Evolutionary conservation across 352 stramenopile species (phyloP).

Genomic region (Globisporangium abappressorium): DNA sequence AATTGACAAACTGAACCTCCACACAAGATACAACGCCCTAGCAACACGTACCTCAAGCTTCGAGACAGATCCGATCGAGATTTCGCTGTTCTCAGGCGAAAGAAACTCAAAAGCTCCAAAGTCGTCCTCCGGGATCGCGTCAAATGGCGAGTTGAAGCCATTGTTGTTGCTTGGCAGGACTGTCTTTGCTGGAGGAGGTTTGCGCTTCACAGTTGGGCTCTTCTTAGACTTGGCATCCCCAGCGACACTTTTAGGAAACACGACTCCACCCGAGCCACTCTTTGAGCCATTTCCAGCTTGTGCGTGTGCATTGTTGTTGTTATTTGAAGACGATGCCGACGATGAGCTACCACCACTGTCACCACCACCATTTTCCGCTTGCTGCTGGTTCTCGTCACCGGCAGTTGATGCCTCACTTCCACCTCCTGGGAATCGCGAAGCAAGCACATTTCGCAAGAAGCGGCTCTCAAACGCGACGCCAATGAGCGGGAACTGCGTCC

Average conservation of each 20-base stretch:
- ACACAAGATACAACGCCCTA: too few relatives aligned
- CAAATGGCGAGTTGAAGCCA: constrained; percentile 6
- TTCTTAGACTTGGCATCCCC: constrained; percentile 11
- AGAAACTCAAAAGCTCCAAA: constrained; percentile 68
- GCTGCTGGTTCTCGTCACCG: constrained; percentile 7
- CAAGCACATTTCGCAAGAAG: constrained; percentile 42
- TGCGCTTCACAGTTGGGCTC: constrained; percentile 14
- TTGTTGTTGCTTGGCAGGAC: constrained; percentile 13
- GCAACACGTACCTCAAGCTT: constrained; percentile 45
- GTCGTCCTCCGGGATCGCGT: constrained; percentile 32
- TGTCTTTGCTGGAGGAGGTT: constrained; percentile 7
- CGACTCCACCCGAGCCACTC: neutral
- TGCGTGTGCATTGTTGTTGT: constrained; percentile 2
- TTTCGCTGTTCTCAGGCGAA: constrained; percentile 46
- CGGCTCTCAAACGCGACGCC: constrained; percentile 68
- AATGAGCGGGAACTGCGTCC: constrained; percentile 86
- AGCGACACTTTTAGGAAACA: constrained; percentile 4
- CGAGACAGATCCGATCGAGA: constrained; percentile 47
- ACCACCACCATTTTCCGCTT: neutral
- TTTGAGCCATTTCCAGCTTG: neutral
- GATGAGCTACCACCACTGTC: neutral
- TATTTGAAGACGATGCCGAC: neutral
- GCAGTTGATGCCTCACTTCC: neutral
- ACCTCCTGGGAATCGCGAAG: constrained; percentile 7
- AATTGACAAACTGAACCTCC: too few relatives aligned